Evolutionary conservation across 345 rosid genomes (phyloP).

Genomic region (Brassica nigra): DNA sequence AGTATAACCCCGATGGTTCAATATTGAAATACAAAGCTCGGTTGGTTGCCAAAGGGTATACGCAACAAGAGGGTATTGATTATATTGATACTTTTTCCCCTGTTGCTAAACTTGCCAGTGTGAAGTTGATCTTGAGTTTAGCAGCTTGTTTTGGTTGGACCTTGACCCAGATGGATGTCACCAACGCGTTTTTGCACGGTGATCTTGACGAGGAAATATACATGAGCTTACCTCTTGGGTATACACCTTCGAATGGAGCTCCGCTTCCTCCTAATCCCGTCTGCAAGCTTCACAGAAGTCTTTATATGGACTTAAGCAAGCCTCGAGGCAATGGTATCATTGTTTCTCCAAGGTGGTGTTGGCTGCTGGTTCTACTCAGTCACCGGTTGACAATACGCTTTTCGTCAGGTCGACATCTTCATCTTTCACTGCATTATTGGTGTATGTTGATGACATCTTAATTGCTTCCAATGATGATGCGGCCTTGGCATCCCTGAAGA

Average conservation of each 20-base stretch:
- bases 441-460: too few species aligned
- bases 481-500: too few species aligned
- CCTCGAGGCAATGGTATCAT: not conserved
- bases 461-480: too few species aligned
- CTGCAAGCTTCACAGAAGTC: not conserved
- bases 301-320: not conserved
- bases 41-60: too few species aligned
- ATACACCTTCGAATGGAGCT: not conserved
- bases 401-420: not conserved
- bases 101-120: not conserved
- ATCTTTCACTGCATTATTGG: too few species aligned
- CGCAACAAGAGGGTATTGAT: not conserved
- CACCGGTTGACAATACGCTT: not conserved
- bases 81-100: not conserved
- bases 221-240: not conserved
- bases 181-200: not conserved
- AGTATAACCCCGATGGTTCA: not conserved
- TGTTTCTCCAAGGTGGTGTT: not conserved
- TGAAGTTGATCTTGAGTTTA: not conserved
- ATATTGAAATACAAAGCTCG: not conserved
- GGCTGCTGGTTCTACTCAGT: not conserved
- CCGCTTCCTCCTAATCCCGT: not conserved
- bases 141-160: not conserved
- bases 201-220: not conserved
- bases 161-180: too few species aligned